A percentile compares a stretch with the other conserved stretches of the same genome.
Conservation (phyloP, 2,329 filamentous ascomycete genomes). For the Fusarium mundagurra region DNA sequence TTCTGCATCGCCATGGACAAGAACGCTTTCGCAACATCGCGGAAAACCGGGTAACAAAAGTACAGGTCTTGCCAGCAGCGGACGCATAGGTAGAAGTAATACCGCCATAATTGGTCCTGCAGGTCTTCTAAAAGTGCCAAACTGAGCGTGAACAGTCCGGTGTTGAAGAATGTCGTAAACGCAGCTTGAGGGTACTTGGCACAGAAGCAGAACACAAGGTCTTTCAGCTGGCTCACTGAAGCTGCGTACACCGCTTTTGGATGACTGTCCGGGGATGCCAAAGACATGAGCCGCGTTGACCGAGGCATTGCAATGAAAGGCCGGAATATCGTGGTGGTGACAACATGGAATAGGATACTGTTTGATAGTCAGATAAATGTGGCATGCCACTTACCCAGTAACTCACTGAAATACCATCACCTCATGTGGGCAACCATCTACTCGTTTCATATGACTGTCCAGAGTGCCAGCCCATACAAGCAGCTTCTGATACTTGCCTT, state of each 20-base stretch:
- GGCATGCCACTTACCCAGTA: too few relatives aligned
- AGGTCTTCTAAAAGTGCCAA: neutral
- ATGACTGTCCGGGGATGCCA: neutral
- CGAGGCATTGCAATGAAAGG: neutral
- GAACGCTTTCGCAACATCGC: neutral
- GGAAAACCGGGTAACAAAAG: neutral
- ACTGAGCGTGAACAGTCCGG: neutral
- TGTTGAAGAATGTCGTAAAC: neutral
- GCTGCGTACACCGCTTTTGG: neutral
- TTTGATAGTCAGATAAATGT: too few relatives aligned
- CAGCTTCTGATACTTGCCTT: neutral
- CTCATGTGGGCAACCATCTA: neutral
- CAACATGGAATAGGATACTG: neutral
- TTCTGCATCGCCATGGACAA: neutral
- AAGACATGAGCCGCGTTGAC: neutral
- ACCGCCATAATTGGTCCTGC: neutral
- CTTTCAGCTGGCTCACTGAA: neutral
- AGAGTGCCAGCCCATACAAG: neutral
- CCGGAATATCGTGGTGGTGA: neutral
- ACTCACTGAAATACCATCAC: too few relatives aligned
- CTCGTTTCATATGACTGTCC: too few relatives aligned
- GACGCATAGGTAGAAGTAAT: neutral
- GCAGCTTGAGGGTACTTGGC: neutral
- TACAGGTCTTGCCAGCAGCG: neutral
- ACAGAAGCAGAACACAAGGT: neutral